Percentiles rank a stretch among this genome's conserved stretches.
Evolutionary conservation across 1,139 yeast genomes (phyloP).

Genomic region (Petasospora fabianii): DNA sequence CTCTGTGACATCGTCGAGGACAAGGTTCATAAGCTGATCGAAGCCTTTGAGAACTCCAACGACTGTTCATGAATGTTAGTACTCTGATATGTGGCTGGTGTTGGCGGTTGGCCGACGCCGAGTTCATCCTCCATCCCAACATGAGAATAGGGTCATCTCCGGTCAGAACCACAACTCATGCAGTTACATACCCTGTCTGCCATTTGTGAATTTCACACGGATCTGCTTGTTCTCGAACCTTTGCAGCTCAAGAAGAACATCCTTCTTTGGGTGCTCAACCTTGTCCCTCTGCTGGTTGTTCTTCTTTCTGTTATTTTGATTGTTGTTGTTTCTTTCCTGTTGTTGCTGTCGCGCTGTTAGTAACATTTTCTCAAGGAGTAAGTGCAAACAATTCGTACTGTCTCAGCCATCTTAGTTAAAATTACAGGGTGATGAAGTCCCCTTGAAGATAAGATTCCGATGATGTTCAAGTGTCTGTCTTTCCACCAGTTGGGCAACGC

Average conservation of each 20-base stretch:
- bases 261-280: constrained; percentile 76
- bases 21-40: constrained; percentile 91
- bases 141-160: background rate
- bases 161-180: no score
- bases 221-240: constrained; percentile 73
- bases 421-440: no score
- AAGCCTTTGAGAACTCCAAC: constrained; percentile 80
- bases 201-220: constrained; percentile 83
- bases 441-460: no score
- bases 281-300: constrained; percentile 35
- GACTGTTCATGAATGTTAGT: constrained; percentile 35
- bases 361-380: background rate
- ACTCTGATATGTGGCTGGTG: background rate
- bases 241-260: constrained; percentile 80
- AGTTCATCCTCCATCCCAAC: background rate
- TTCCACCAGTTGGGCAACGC: background rate
- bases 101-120: background rate
- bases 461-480: no score
- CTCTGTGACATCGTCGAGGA: constrained; percentile 80
- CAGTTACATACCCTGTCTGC: constrained; percentile 50
- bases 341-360: constrained; percentile 2
- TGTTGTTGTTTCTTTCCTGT: constrained; percentile 10
- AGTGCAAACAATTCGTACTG: constrained; percentile 1
- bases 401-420: constrained; percentile 12
- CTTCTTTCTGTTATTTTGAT: constrained; percentile 17